Base-by-base conservation (phyloP, 768 basidiomycete species). In the Boletus bicolor region DNA sequence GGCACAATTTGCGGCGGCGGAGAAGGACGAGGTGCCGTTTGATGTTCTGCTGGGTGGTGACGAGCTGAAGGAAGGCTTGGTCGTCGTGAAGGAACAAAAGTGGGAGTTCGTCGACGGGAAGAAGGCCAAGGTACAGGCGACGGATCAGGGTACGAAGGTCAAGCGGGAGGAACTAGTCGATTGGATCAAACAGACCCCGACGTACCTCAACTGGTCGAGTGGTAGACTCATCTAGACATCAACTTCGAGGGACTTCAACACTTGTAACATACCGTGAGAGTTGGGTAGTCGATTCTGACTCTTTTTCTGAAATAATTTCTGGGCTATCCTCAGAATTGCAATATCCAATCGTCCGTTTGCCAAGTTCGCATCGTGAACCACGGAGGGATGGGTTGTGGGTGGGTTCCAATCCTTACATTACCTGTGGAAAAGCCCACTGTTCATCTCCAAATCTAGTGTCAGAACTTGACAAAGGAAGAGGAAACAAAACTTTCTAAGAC, bases 21-120 rank as follows among this genome's bases (percentile, higher is more conserved):
- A 97, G 74, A 86, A 77, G 67, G 95, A 98, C 65, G 87, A 92
- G 60, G 91, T 92, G 41, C 96, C 95, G 0, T 97, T 93, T 72
- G 94, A 89, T 2, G 81, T 98, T 54, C 91, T 98, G 60, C 75
- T 98, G n/a, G 95, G 93, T 9, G 82, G 80, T 1, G 87, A 89
- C 54, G 96, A 99, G 75, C 75, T 93, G 53, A 85, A 84, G 65
- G 80, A 82, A 44, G 97, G 96, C 5, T 74, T 89, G 38, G 93
- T 97, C 32, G 82, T 86, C 37, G 90, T 99, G 54, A 98, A 98
- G 76, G 87, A 95, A 70, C 96, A 98, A 71, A 80, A 73, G 49
- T 92, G 90, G 90, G 82, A 89, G 64, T 64, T 89, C 24, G 77
- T 84, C 11, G 84, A 86, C 37, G 89, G 87, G 39, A 80, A 82